phyloP scores from a whole-genome alignment of 2,329 filamentous ascomycete genomes.

The Leptodontidium sp. region DNA sequence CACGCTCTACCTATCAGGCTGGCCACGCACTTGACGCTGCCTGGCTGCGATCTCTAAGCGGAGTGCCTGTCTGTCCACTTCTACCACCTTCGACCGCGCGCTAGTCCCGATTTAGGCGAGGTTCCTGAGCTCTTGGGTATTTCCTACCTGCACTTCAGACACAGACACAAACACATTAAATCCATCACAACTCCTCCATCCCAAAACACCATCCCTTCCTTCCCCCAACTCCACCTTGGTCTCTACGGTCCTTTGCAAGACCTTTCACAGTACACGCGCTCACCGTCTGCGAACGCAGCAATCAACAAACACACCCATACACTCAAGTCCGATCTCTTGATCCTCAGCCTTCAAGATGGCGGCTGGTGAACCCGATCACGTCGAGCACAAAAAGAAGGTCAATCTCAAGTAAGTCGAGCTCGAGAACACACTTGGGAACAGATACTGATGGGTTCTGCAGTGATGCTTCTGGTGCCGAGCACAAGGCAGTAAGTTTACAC shows the following conservation, averaged over 20 bases:
- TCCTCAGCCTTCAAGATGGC: conserved; percentile 66
- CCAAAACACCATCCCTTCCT: conserved; percentile 24
- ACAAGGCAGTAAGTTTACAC: conserved; percentile 73
- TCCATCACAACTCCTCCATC: conserved; percentile 30
- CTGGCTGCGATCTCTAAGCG: conserved; percentile 24
- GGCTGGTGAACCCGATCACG: conserved; percentile 65
- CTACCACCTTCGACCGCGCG: conserved; percentile 4
- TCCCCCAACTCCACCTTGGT: conserved; percentile 13
- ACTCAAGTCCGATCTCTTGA: conserved; percentile 22
- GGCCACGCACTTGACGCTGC: conserved; percentile 23
- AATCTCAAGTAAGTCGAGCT: conserved; percentile 74
- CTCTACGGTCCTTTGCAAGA: conserved; percentile 26
- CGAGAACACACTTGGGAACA: conserved; percentile 19
- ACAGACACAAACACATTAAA: background rate
- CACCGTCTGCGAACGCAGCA: conserved; percentile 17
- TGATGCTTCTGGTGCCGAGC: conserved; percentile 88
- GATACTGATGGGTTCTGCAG: conserved; percentile 60
- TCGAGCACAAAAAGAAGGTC: conserved; percentile 80
- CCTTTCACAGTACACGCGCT: conserved; percentile 16
- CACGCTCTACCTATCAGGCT: background rate
- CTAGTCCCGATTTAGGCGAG: conserved; percentile 14
- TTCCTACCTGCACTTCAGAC: conserved; percentile 1
- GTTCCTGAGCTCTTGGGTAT: conserved; percentile 29
- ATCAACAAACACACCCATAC: conserved; percentile 18
- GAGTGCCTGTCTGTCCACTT: conserved; percentile 7